Base-by-base conservation (phyloP, 257 asterid genomes). In the Cinchona pubescens region DNA sequence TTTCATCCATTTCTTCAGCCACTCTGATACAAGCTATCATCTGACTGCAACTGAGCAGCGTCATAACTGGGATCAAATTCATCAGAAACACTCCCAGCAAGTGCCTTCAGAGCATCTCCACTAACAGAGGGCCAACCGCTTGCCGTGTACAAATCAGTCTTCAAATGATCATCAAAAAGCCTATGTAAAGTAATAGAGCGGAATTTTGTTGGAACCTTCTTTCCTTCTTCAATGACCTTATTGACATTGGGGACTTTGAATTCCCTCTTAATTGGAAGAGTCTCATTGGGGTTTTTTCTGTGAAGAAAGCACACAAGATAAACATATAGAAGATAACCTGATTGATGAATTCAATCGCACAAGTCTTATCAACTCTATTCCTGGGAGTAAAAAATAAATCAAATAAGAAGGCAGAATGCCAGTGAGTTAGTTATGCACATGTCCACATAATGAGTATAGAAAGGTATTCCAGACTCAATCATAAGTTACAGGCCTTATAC, bases 41-140 rank as follows among this genome's bases (percentile, higher is more conserved):
- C 86, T 21, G 73, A 21, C 29, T 37, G 74, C 56, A 37, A 49
- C 37, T 78, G 43, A 34, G 29, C 46, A 72, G 59, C 77, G 64
- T 85, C 96, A 80, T 85, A 89, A 64, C 83, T 67, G 75, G 88
- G 75, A 71, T 88, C 92, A 82, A 79, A 83, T 73, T 92, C 97
- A 12, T 90, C 89, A 76, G 98, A 90, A 81, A 88, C 89, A 83
- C 86, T 92, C 76, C 93, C 94, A 45, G 99, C 92, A 80, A 95
- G 93, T 82, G 72, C 80, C 84, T 85, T 95, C 83, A 95, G 83
- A 82, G 85, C 90, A 82, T 86, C 93, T 55, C 97, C 98, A 75
- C 97, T 81, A 62, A 88, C 88, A 65, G 98, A 92, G 69, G 99
- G 99, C 99, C 99, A 95, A 69, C 99, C 99, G 76, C 96, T 91